Evolutionary conservation across 495 filamentous ascomycete genomes (phyloP).

Genomic region (Diplogelasinospora grovesii): DNA sequence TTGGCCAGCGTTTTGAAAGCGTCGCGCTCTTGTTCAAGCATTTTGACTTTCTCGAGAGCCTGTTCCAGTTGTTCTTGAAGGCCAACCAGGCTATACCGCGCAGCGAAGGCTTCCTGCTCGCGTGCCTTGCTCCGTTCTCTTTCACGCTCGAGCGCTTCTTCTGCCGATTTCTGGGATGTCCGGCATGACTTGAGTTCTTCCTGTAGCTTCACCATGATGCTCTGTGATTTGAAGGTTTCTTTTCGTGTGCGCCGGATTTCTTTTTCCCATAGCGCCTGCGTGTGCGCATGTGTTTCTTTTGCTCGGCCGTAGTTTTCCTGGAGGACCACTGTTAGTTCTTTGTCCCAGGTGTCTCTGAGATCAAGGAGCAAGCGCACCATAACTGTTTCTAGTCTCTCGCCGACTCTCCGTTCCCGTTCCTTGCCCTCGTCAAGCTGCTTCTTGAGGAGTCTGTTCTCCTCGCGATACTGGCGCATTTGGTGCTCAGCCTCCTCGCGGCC

Average conservation of each 20-base stretch:
- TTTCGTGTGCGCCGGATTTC: constrained; percentile 76
- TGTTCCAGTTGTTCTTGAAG: constrained; percentile 68
- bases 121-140: constrained; percentile 42
- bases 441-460: constrained; percentile 47
- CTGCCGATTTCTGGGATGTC: constrained; percentile 34
- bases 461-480: constrained; percentile 54
- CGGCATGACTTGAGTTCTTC: constrained; percentile 72
- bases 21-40: constrained; percentile 66
- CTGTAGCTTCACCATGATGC: constrained; percentile 66
- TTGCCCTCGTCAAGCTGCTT: constrained; percentile 62
- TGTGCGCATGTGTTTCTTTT: constrained; percentile 70
- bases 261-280: constrained; percentile 72
- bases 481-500: constrained; percentile 78
- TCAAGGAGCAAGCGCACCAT: constrained; percentile 45
- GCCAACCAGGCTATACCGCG: constrained; percentile 64
- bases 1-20: constrained; percentile 53
- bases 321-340: constrained; percentile 28
- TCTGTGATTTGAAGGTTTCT: constrained; percentile 78
- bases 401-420: constrained; percentile 66
- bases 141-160: constrained; percentile 50
- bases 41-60: constrained; percentile 53
- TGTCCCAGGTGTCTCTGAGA: background rate
- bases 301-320: constrained; percentile 69
- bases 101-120: constrained; percentile 73
- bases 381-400: constrained; percentile 68